These are phyloP conservation scores for Penicillium soppii DNA, from an alignment of 495 filamentous ascomycete species.

Conservation along the genomic window DNA sequence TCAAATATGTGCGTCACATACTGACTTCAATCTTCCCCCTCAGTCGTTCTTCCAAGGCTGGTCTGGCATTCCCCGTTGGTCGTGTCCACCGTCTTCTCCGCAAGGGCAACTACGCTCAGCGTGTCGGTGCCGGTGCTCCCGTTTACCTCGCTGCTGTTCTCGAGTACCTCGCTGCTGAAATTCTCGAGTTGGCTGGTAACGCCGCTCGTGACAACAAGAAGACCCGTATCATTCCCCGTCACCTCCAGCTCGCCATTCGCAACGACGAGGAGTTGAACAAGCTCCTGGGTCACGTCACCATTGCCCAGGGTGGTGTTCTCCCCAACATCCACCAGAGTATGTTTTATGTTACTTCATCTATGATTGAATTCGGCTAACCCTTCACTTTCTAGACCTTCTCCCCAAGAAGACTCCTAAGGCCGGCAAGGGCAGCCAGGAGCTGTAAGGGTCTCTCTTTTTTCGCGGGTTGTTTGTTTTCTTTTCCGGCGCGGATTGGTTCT, in stretches of 20 bases:
- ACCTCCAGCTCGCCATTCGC: slow-evolving; percentile 98
- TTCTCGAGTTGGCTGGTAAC: slow-evolving; percentile 98
- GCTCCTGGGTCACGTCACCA: slow-evolving; percentile 97
- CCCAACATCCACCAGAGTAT: slow-evolving; percentile 98
- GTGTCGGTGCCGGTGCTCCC: slow-evolving; percentile 97
- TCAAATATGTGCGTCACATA: slow-evolving; percentile 7
- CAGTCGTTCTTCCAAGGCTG: slow-evolving; percentile 98
- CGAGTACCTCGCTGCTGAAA: slow-evolving; percentile 97
- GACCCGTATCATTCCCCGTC: slow-evolving; percentile 99
- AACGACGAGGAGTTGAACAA: slow-evolving; percentile 99
- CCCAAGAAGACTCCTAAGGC: slow-evolving; percentile 97
- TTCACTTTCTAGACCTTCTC: slow-evolving; percentile 70
- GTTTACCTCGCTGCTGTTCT: slow-evolving; percentile 98
- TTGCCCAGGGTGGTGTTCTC: slow-evolving; percentile 98
- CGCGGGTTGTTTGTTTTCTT: slow-evolving; percentile 59
- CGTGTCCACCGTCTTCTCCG: slow-evolving; percentile 99
- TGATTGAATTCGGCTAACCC: slow-evolving; percentile 42
- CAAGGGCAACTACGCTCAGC: slow-evolving; percentile 99
- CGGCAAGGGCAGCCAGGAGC: slow-evolving; percentile 91
- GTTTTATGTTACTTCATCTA: slow-evolving; percentile 33
- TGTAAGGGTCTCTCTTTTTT: slow-evolving; percentile 60
- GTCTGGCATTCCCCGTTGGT: slow-evolving; percentile 98
- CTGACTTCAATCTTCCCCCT: slow-evolving; percentile 34
- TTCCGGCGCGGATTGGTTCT: slow-evolving; percentile 62
- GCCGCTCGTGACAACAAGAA: slow-evolving; percentile 99